These are phyloP conservation scores for Sporothrix brasiliensis DNA, from an alignment of 2,329 filamentous ascomycete genomes.

Conservation along the genomic window DNA sequence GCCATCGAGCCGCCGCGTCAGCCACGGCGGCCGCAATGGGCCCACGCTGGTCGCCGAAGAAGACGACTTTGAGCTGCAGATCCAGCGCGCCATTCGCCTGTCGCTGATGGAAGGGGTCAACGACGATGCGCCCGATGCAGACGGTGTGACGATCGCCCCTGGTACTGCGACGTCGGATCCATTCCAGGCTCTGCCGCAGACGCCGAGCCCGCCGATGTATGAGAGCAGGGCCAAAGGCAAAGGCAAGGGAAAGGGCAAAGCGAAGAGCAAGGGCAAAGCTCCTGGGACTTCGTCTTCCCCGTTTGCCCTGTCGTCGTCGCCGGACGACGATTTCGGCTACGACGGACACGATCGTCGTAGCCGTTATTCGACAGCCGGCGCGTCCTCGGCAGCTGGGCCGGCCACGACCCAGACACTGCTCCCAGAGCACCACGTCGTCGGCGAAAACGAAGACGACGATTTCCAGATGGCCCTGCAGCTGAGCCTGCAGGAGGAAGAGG, in stretches of 20 bases:
- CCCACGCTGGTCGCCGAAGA: constrained; percentile 44
- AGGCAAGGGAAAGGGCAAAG: background rate
- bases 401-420: background rate
- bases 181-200: constrained; percentile 12
- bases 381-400: constrained; percentile 10
- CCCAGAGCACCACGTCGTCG: constrained; percentile 34
- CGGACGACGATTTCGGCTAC: background rate
- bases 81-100: constrained; percentile 65
- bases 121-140: constrained; percentile 40
- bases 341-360: background rate
- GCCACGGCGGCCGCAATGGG: constrained; percentile 19
- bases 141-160: background rate
- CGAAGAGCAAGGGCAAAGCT: constrained; percentile 8
- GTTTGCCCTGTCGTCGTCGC: constrained; percentile 40
- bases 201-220: background rate
- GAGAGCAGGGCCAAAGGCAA: constrained; percentile 37
- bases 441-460: constrained; percentile 53
- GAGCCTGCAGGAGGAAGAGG: constrained; percentile 60
- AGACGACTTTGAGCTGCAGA: constrained; percentile 61
- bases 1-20: constrained; percentile 10
- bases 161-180: background rate
- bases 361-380: background rate
- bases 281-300: background rate
- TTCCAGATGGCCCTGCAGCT: constrained; percentile 62
- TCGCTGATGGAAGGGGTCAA: constrained; percentile 61